phyloP scores from a whole-genome alignment of 331 rosid genomes.

The Pyracantha coccinea region DNA sequence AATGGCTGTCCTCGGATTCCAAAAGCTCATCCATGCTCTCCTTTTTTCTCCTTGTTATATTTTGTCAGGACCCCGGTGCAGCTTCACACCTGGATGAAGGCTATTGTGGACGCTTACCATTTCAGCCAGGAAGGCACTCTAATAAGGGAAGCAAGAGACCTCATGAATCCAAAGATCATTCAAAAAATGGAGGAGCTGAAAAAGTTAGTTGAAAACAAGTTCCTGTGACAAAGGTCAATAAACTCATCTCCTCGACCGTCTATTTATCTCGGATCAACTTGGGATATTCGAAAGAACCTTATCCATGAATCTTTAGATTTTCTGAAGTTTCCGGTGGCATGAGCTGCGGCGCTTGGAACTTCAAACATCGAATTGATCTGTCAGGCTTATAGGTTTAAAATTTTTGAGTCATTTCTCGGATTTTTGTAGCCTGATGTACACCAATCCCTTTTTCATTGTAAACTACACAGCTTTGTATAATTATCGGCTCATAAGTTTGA shows the following conservation, averaged over 20 bases:
- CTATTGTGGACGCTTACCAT: slow-evolving; percentile 72
- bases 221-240: slow-evolving; percentile 44
- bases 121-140: slow-evolving; percentile 74
- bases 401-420: neutral
- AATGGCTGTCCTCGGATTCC: neutral
- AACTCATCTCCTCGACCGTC: neutral
- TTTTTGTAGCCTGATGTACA: neutral
- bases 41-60: neutral
- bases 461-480: neutral
- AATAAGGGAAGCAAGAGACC: slow-evolving; percentile 78
- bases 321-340: neutral
- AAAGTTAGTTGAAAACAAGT: slow-evolving; percentile 50
- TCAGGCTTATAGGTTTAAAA: neutral
- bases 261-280: neutral
- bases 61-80: slow-evolving; percentile 77
- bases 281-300: neutral
- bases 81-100: slow-evolving; percentile 64
- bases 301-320: neutral
- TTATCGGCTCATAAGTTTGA: neutral
- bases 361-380: neutral
- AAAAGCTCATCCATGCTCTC: neutral
- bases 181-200: slow-evolving; percentile 63
- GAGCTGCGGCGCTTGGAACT: neutral
- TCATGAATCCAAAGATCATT: slow-evolving; percentile 67
- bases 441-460: neutral